These are phyloP conservation scores for Suillus fuscotomentosus DNA, from an alignment of 768 basidiomycete genomes.

Conservation along the genomic window DNA sequence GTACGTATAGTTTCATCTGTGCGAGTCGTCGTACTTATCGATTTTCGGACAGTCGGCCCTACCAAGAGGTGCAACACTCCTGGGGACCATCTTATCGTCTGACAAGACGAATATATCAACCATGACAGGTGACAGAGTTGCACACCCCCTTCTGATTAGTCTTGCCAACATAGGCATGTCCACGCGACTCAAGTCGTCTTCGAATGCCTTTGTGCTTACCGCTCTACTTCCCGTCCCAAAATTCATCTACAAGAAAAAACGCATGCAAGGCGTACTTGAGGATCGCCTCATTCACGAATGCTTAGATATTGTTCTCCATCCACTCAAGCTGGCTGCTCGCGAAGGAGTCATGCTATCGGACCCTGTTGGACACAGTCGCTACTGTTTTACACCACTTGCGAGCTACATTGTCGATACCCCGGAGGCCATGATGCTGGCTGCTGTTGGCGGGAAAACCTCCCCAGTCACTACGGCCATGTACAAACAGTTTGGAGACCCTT, in stretches of 20 bases:
- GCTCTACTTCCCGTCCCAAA: slow-evolving; percentile 11
- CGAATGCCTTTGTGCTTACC: slow-evolving; percentile 22
- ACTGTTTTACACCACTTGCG: too few species aligned
- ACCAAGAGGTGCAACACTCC: slow-evolving; percentile 17
- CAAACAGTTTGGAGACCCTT: too few species aligned
- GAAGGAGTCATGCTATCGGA: too few species aligned
- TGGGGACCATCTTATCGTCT: slow-evolving; percentile 27
- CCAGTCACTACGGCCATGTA: too few species aligned
- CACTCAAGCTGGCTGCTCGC: neutral
- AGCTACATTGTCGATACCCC: too few species aligned
- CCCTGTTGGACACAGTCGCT: too few species aligned
- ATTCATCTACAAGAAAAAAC: slow-evolving; percentile 19
- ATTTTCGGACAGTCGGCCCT: slow-evolving; percentile 13
- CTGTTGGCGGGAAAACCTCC: too few species aligned
- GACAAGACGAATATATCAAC: slow-evolving; percentile 34
- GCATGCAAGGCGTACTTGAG: slow-evolving; percentile 23
- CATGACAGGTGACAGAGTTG: slow-evolving; percentile 25
- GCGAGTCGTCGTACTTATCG: neutral
- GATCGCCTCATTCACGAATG: slow-evolving; percentile 28
- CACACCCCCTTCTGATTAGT: slow-evolving; percentile 30
- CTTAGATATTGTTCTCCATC: neutral
- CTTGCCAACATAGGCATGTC: slow-evolving; percentile 31
- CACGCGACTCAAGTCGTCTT: slow-evolving; percentile 26
- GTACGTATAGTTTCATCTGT: slow-evolving; percentile 5
- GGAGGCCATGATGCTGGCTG: too few species aligned